Conservation (phyloP, 1,284 basidiomycete species). For the Cryptococcus wingfieldii region DNA sequence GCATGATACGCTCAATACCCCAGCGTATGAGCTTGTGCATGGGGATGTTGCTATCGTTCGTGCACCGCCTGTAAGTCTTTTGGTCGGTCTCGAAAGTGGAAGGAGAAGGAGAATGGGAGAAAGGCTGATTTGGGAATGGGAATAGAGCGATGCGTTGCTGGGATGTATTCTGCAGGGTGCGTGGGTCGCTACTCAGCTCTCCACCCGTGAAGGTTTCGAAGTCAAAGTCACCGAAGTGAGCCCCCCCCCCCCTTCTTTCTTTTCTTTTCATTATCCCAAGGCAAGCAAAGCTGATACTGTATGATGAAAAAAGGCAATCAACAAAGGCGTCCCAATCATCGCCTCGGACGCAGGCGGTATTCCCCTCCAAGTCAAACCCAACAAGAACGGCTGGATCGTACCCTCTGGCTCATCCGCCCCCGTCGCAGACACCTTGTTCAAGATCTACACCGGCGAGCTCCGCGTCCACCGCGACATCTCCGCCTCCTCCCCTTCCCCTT, state of each 20-base stretch:
- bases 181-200: constrained; percentile 42
- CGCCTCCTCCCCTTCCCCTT: too few species aligned
- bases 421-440: constrained; percentile 67
- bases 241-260: background rate
- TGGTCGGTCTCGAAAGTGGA: too few species aligned
- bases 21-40: constrained; percentile 31
- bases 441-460: constrained; percentile 65
- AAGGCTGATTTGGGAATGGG: too few species aligned
- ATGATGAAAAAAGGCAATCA: constrained; percentile 64
- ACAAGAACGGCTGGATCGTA: constrained; percentile 75
- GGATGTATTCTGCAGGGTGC: constrained; percentile 46
- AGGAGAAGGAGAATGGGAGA: background rate
- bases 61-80: constrained; percentile 36
- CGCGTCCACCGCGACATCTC: constrained; percentile 20
- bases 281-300: background rate
- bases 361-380: constrained; percentile 76
- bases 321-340: constrained; percentile 75
- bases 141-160: constrained; percentile 28
- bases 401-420: constrained; percentile 65
- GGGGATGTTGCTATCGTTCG: constrained; percentile 43
- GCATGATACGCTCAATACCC: constrained; percentile 20
- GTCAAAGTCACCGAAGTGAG: constrained; percentile 76
- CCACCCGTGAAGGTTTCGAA: constrained; percentile 76
- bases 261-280: too few species aligned
- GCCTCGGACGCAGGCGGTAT: constrained; percentile 79